Evolutionary conservation across 1,284 basidiomycete genomes (phyloP).

Genomic region (Leccinum subspadiceum): DNA sequence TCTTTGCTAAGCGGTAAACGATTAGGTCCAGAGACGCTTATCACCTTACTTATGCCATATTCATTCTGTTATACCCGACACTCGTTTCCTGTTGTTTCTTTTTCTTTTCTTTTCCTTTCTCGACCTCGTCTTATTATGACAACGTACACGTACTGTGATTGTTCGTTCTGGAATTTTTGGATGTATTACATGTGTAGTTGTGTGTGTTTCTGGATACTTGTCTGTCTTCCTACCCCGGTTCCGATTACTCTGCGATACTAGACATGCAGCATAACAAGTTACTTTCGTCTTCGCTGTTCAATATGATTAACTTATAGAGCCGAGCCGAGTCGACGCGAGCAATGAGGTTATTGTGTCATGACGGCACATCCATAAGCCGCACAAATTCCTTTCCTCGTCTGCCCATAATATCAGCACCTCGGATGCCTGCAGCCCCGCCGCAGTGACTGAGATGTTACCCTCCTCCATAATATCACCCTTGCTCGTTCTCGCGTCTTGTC

Average conservation of each 20-base stretch:
- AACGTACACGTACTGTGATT: constrained; percentile 18
- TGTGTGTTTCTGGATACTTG: constrained; percentile 38
- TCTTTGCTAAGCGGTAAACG: constrained; percentile 79
- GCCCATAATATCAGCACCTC: neutral
- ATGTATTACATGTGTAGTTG: constrained; percentile 38
- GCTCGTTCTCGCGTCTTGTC: constrained; percentile 14
- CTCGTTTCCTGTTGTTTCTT: constrained; percentile 18
- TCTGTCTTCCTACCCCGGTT: constrained; percentile 31
- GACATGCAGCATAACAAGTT: neutral
- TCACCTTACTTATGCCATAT: constrained; percentile 34
- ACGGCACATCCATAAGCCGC: neutral
- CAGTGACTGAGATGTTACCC: constrained; percentile 19
- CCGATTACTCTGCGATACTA: constrained; percentile 12
- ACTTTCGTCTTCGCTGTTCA: neutral
- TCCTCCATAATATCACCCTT: constrained; percentile 10
- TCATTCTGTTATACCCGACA: constrained; percentile 30
- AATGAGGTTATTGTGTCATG: neutral
- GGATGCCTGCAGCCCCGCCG: constrained; percentile 20
- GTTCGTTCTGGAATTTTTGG: constrained; percentile 32
- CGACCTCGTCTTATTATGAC: constrained; percentile 16
- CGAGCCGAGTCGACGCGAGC: neutral
- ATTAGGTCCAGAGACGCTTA: constrained; percentile 3
- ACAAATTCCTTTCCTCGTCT: neutral
- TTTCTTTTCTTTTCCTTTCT: constrained; percentile 14
- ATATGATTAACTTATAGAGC: constrained; percentile 1